Evolutionary conservation across 2,329 filamentous ascomycete genomes (phyloP), one percentile per base, ranked within the genome.

Genomic region (Samsoniella hepiali): DNA sequence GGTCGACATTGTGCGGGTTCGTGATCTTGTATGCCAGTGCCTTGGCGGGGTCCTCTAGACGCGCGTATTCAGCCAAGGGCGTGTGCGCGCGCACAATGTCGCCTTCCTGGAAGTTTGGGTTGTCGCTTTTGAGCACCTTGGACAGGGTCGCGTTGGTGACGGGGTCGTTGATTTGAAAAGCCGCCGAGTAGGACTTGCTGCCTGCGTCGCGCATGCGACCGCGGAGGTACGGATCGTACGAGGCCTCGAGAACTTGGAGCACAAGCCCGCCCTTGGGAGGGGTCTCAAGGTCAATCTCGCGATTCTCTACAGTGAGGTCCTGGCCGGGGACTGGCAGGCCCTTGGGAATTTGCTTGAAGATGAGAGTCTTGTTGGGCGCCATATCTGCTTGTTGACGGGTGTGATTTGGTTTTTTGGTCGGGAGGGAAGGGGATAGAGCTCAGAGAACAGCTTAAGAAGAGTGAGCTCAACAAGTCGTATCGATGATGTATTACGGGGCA

Each of bases 201-300:
- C 79, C 74, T 7, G 89, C 72, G 55, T 81, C 76, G 55, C 91
- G 88, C 90, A 96, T 93, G 68, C 86, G 85, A 65, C 89, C 90
- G 63, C 93, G 89, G 80, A 91, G 86, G 79, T 96, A 96, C 2
- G 92, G 92, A 75, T 96, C 92, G 77, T 89, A 89, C 47, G 90
- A 93, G 67, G 87, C 81, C 75, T 90, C 91, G 71, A 89, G 83
- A 69, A 89, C 84, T 78, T 91, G 85, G 67, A 89, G 77, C 56
- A 96, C 74, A 47, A 91, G 88, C 67, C 90, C 89, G 51, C 83
- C 74, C 31, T 86, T 82, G 34, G 87, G 82, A 5, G 83, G 73
- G 58, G 83, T 79, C 31, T 86, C 77, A 68, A 88, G 76, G 72
- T 95, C 90, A 67, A 93, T 87, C 27, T 85, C 81, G 65, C 83